Evolutionary conservation across 1,284 basidiomycete species (phyloP), one percentile per base, ranked within the genome.

Genomic region (Acaromyces ingoldii): DNA sequence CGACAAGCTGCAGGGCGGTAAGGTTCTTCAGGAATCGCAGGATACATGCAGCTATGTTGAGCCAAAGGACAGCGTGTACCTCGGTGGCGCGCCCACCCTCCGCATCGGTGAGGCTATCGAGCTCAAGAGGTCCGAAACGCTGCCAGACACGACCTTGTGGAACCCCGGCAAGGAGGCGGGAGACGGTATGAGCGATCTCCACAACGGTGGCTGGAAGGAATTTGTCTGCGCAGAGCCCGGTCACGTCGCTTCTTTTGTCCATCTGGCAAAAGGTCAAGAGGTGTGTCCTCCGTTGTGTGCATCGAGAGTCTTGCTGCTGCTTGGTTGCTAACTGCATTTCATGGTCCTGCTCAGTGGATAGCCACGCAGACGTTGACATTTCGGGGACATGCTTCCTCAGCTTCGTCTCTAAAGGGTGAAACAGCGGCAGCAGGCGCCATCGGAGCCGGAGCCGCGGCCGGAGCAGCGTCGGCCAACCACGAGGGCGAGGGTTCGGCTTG

Each of bases 161-260:
- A 78, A 78, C 57, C 76, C 76, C 9, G 71, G 67, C 34, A 60
- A 71, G 39, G 66, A 63, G 26, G 76, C 72, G 24, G 67, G 57
- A 33, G 60, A 60, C 13, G 55, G 50, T 10, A 77, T 78, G 43
- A 62, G 47, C 10, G 77, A 78, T 57, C 65, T 78, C 62, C 68
- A 78, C 42, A 51, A 65, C 11, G 62, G 63, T 1, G 77, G 75
- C 1, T 71, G 63, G 62, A 65, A 65, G 28, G 60, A 61, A 42
- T 78, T 74, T 49, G 61, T 77, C 30, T 78, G 77, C 51, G 64
- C 77, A 38, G 76, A 77, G 57, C 76, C 76, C 1, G 77, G 77
- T 15, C 55, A 67, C 31, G 66, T 73, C 21, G 42, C 47, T n/a
- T 57, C 58, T 10, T 76, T 72, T 49, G 59, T 70, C 50, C 45